These are phyloP conservation scores for Helotiales sp. DNA, from an alignment of 2,329 filamentous ascomycete genomes.

Conservation along the genomic window DNA sequence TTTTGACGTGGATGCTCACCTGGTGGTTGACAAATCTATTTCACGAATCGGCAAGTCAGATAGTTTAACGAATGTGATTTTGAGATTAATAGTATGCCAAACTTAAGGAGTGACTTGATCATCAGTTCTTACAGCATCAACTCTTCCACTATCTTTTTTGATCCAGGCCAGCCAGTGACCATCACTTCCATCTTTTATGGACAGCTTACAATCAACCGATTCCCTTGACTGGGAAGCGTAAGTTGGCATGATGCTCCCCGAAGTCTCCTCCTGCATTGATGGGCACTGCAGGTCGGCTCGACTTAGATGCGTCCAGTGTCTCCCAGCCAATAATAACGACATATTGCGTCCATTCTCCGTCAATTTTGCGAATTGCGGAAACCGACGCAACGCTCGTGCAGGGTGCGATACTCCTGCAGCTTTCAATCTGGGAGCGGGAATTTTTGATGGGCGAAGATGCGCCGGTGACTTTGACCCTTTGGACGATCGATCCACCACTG, in stretches of 20 bases:
- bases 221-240: slow-evolving; percentile 33
- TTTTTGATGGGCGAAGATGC: slow-evolving; percentile 38
- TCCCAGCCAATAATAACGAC: slow-evolving; percentile 31
- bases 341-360: slow-evolving; percentile 26
- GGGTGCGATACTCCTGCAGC: slow-evolving; percentile 23
- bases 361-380: slow-evolving; percentile 18
- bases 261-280: slow-evolving; percentile 17
- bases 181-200: neutral
- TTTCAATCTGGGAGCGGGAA: slow-evolving; percentile 25
- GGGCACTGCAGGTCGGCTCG: slow-evolving; percentile 18
- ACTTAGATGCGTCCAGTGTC: slow-evolving; percentile 27
- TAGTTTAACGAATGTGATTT: neutral
- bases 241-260: slow-evolving; percentile 32
- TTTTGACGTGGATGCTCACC: too few relatives aligned
- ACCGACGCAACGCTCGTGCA: slow-evolving; percentile 32
- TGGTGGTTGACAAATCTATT: too few relatives aligned
- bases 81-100: neutral
- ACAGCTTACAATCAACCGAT: slow-evolving; percentile 21
- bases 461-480: slow-evolving; percentile 48
- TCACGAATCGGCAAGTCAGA: neutral
- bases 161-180: neutral
- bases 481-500: slow-evolving; percentile 28
- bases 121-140: neutral
- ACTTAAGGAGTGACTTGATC: neutral
- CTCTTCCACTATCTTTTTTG: neutral